Evolutionary conservation across 208 protist species (phyloP).

Genomic region (Crithidia expoeki): DNA sequence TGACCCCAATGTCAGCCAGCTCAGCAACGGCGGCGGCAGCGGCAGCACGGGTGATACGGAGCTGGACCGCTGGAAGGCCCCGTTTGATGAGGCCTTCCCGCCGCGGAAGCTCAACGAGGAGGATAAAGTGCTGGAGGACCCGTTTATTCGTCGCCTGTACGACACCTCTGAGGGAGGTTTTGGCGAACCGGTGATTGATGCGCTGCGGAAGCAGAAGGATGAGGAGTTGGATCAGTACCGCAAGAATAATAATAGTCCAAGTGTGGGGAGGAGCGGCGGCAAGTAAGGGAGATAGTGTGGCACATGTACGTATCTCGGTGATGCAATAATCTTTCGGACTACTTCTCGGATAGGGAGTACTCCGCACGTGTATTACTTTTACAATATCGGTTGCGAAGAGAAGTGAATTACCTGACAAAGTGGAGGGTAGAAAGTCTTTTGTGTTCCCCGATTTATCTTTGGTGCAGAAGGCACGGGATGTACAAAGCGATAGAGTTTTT

Average conservation of each 20-base stretch:
- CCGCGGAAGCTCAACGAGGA: slow-evolving; percentile 44
- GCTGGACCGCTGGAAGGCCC: slow-evolving; percentile 81
- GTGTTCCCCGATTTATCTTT: no score
- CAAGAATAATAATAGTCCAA: slow-evolving; percentile 29
- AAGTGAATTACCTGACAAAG: no score
- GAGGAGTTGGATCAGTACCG: slow-evolving; percentile 89
- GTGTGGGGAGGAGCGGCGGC: slow-evolving; percentile 9
- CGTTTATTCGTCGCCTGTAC: slow-evolving; percentile 73
- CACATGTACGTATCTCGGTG: no score
- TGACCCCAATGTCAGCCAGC: slow-evolving; percentile 47
- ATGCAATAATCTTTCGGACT: no score
- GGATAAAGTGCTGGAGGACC: slow-evolving; percentile 50
- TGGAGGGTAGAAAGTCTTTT: no score
- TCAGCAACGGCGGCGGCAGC: slow-evolving; percentile 28
- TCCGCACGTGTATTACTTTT: no score
- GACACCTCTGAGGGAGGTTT: slow-evolving; percentile 68
- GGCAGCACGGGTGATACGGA: slow-evolving; percentile 71
- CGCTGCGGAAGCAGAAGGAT: slow-evolving; percentile 86
- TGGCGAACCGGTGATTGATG: slow-evolving; percentile 81
- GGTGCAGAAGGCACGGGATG: no score
- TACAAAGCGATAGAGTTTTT: no score
- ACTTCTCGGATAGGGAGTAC: no score
- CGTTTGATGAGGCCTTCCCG: slow-evolving; percentile 78
- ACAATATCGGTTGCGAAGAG: no score
- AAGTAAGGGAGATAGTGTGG: slow-evolving; percentile 3